Conservation (phyloP, 768 basidiomycete species). For the Rhodocollybia butyracea region DNA sequence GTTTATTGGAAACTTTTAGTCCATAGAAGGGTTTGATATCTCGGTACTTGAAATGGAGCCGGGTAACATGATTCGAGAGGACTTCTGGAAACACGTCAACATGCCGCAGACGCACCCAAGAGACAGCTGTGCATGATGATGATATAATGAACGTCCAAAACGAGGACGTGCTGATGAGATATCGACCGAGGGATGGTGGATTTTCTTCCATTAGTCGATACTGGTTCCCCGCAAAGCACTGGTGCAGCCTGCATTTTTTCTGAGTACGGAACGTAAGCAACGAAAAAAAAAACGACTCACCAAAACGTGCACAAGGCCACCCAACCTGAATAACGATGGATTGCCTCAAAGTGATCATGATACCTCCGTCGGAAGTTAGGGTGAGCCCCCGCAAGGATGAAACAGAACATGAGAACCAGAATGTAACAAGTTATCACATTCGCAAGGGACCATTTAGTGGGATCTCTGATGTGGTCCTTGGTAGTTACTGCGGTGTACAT, state of each 20-base stretch:
- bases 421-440: conserved; percentile 43
- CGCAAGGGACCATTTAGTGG: conserved; percentile 25
- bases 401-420: conserved; percentile 39
- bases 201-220: conserved; percentile 34
- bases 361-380: conserved; percentile 41
- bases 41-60: conserved; percentile 61
- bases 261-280: too few relatives aligned
- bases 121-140: conserved; percentile 39
- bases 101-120: conserved; percentile 60
- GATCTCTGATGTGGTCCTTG: conserved; percentile 26
- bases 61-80: conserved; percentile 53
- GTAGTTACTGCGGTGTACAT: conserved; percentile 44
- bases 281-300: too few relatives aligned
- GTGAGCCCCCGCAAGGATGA: conserved; percentile 46
- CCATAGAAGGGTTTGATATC: conserved; percentile 42
- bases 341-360: conserved; percentile 53
- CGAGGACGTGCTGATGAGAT: conserved; percentile 41
- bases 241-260: too few relatives aligned
- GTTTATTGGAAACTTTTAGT: conserved; percentile 42
- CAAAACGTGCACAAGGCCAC: conserved; percentile 46
- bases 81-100: conserved; percentile 50
- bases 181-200: conserved; percentile 33
- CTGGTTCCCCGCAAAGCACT: conserved; percentile 26
- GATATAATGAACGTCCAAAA: conserved; percentile 45
- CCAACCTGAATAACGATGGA: conserved; percentile 55